Evolutionary conservation across 768 basidiomycete species (phyloP).

Genomic region (Candolleomyces eurysporus): DNA sequence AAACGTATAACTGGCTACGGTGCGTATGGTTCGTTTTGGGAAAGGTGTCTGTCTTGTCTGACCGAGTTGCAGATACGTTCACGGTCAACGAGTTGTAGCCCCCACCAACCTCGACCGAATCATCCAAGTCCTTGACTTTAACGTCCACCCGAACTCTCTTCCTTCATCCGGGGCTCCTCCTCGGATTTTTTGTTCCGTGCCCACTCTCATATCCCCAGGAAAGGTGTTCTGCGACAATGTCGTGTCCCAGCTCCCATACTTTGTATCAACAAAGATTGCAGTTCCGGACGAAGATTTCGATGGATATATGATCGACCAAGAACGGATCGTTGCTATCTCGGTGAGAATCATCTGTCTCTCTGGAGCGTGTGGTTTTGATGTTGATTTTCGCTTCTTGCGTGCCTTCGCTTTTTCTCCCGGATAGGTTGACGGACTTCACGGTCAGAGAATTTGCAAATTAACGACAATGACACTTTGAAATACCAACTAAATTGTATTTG

Average conservation of each 20-base stretch:
- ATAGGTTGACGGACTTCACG: not conserved
- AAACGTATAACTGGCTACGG: slow-evolving; percentile 12
- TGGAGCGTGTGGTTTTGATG: not conserved
- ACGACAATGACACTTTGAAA: not conserved
- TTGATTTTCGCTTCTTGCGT: not conserved
- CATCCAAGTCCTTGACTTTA: slow-evolving; percentile 11
- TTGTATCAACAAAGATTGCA: not conserved
- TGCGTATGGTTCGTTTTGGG: not conserved
- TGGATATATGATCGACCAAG: slow-evolving; percentile 6
- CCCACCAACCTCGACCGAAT: not conserved
- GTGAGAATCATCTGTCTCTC: not conserved
- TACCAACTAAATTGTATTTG: not conserved
- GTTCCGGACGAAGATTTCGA: not conserved
- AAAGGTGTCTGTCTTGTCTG: not conserved
- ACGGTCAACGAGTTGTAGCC: slow-evolving; percentile 12
- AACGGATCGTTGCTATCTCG: not conserved
- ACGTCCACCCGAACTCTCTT: not conserved
- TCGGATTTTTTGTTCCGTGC: not conserved
- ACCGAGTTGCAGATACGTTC: slow-evolving; percentile 6
- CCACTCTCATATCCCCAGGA: not conserved
- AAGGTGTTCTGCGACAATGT: not conserved
- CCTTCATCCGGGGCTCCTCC: not conserved
- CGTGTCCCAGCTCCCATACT: slow-evolving; percentile 1
- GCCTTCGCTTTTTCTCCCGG: not conserved
- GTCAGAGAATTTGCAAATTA: not conserved